phyloP scores from a whole-genome alignment of 2,329 filamentous ascomycete species.

The Cytospora paraplurivora region DNA sequence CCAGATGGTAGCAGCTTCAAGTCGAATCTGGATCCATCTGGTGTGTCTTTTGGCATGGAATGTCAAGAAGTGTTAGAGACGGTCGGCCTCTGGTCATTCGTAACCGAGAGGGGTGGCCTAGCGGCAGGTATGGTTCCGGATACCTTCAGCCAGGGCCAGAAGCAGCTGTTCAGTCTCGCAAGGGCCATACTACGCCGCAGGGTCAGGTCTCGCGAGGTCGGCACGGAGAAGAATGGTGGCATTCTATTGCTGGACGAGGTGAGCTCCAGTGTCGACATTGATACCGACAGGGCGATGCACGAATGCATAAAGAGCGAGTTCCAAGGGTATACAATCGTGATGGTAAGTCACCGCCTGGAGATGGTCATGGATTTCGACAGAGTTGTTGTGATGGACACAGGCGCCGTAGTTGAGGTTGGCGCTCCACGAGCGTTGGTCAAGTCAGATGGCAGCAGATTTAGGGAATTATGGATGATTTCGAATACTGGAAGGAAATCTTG shows the following conservation, averaged over 20 bases:
- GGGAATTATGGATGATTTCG: slow-evolving; percentile 3
- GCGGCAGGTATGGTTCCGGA: slow-evolving; percentile 46
- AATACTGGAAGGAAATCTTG: background rate
- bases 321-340: slow-evolving; percentile 34
- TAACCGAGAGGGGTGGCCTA: slow-evolving; percentile 41
- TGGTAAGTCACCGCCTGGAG: slow-evolving; percentile 36
- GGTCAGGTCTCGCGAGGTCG: background rate
- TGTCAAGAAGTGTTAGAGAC: slow-evolving; percentile 41
- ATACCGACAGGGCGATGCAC: slow-evolving; percentile 35
- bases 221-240: slow-evolving; percentile 33
- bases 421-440: slow-evolving; percentile 3
- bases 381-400: slow-evolving; percentile 35
- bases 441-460: slow-evolving; percentile 7
- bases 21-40: slow-evolving; percentile 47
- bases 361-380: slow-evolving; percentile 36
- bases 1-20: slow-evolving; percentile 45
- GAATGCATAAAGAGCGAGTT: slow-evolving; percentile 35
- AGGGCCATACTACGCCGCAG: slow-evolving; percentile 54
- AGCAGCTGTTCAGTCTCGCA: slow-evolving; percentile 56
- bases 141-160: slow-evolving; percentile 57
- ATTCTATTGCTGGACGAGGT: slow-evolving; percentile 33
- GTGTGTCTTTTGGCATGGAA: slow-evolving; percentile 36
- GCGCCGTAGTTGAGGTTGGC: slow-evolving; percentile 30
- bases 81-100: slow-evolving; percentile 39
- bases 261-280: slow-evolving; percentile 37